Conservation (phyloP, 2,329 filamentous ascomycete genomes). For the Rhynchosporium agropyri region DNA sequence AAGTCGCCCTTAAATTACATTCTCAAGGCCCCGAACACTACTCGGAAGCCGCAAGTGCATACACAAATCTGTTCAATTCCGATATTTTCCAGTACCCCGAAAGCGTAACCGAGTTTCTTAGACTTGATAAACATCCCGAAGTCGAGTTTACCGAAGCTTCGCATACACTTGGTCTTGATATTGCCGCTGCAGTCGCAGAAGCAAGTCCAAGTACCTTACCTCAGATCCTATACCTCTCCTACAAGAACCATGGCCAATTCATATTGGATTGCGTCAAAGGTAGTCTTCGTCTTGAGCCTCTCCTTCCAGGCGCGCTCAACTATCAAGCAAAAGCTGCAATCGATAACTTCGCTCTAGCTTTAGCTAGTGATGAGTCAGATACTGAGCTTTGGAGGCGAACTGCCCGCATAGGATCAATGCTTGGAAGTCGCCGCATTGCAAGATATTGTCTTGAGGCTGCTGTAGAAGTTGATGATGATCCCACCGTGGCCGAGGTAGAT, state of each 20-base stretch:
- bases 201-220: slow-evolving; percentile 78
- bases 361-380: slow-evolving; percentile 68
- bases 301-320: slow-evolving; percentile 44
- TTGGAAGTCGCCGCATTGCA: slow-evolving; percentile 59
- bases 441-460: slow-evolving; percentile 67
- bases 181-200: slow-evolving; percentile 66
- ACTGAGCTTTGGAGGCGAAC: slow-evolving; percentile 66
- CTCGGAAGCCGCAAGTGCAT: slow-evolving; percentile 76
- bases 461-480: slow-evolving; percentile 68
- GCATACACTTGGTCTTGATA: slow-evolving; percentile 55
- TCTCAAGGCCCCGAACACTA: slow-evolving; percentile 80
- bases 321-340: slow-evolving; percentile 49
- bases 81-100: slow-evolving; percentile 95
- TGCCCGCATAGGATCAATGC: slow-evolving; percentile 59
- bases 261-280: slow-evolving; percentile 73
- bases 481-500: slow-evolving; percentile 61
- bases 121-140: slow-evolving; percentile 61
- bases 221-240: slow-evolving; percentile 88
- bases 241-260: slow-evolving; percentile 96
- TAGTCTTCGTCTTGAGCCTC: slow-evolving; percentile 47
- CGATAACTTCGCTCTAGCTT: slow-evolving; percentile 58
- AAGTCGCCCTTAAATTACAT: slow-evolving; percentile 87
- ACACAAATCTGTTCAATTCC: slow-evolving; percentile 81
- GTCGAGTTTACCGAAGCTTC: slow-evolving; percentile 51
- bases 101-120: slow-evolving; percentile 80